Conservation (phyloP, 1,284 basidiomycete genomes). For the Moesziomyces aphidis region DNA sequence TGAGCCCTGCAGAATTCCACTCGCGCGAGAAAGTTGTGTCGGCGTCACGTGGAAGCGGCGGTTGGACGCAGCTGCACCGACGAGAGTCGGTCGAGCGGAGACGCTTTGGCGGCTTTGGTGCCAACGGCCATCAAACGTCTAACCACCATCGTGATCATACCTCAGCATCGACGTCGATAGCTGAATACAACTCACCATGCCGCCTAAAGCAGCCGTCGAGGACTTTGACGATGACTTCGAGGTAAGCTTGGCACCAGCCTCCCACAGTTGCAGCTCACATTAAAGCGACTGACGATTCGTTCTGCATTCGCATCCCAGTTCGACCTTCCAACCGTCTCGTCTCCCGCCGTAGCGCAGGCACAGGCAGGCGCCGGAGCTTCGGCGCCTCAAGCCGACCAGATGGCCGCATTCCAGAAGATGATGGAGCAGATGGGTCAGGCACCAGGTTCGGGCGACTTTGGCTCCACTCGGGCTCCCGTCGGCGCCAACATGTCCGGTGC, state of each 20-base stretch:
- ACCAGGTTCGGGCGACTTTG: constrained; percentile 39
- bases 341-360: constrained; percentile 39
- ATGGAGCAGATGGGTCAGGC: constrained; percentile 59
- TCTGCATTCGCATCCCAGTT: constrained; percentile 29
- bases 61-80: background rate
- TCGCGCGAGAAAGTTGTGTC: constrained; percentile 21
- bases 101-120: background rate
- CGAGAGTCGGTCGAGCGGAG: background rate
- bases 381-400: constrained; percentile 47
- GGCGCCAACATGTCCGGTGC: constrained; percentile 6
- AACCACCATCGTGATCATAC: background rate
- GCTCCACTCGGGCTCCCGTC: constrained; percentile 22
- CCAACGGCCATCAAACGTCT: too few relatives aligned
- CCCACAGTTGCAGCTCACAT: background rate
- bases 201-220: constrained; percentile 58
- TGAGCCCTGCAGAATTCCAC: constrained; percentile 21
- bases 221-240: constrained; percentile 68
- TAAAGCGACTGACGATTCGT: constrained; percentile 3
- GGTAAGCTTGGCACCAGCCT: constrained; percentile 33
- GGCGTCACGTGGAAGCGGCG: background rate
- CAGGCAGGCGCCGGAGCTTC: constrained; percentile 8
- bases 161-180: background rate
- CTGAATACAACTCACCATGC: constrained; percentile 26
- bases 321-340: constrained; percentile 54
- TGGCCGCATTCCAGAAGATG: constrained; percentile 60